Conservation (phyloP, 2,329 filamentous ascomycete genomes). For the Blastomyces gilchristii region DNA sequence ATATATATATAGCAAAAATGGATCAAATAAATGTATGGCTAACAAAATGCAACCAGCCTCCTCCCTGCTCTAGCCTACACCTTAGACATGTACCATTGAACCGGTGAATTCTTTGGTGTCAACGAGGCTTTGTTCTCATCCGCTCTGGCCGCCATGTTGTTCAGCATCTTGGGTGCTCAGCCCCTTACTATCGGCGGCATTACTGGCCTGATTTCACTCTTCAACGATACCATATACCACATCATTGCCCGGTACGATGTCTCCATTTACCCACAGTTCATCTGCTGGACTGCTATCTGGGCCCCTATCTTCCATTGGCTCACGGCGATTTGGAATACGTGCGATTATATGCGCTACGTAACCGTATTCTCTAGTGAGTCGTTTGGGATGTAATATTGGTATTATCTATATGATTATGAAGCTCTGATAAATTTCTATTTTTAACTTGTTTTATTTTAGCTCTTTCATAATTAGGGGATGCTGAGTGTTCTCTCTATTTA, state of each 20-base stretch:
- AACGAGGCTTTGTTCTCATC: constrained; percentile 48
- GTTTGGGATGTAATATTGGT: constrained; percentile 46
- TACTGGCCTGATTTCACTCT: constrained; percentile 45
- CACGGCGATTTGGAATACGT: constrained; percentile 42
- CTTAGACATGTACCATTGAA: constrained; percentile 48
- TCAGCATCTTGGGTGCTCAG: constrained; percentile 43
- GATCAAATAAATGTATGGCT: background rate
- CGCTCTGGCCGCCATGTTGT: constrained; percentile 46
- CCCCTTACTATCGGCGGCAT: constrained; percentile 49
- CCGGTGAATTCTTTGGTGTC: constrained; percentile 46
- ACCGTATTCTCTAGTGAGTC: constrained; percentile 47
- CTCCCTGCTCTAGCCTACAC: constrained; percentile 50
- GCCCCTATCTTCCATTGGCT: constrained; percentile 49
- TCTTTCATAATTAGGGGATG: background rate
- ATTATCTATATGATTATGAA: constrained; percentile 45
- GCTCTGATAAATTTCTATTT: background rate
- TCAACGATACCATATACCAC: constrained; percentile 52
- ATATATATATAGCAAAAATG: too few relatives aligned
- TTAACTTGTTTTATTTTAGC: background rate
- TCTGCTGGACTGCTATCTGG: constrained; percentile 49
- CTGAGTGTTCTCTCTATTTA: constrained; percentile 17
- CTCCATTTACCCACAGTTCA: constrained; percentile 44
- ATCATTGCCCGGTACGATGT: constrained; percentile 43
- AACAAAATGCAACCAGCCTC: constrained; percentile 27
- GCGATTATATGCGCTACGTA: constrained; percentile 50